Base-by-base conservation (phyloP, 1,284 basidiomycete species). In the Ustilago curta region DNA sequence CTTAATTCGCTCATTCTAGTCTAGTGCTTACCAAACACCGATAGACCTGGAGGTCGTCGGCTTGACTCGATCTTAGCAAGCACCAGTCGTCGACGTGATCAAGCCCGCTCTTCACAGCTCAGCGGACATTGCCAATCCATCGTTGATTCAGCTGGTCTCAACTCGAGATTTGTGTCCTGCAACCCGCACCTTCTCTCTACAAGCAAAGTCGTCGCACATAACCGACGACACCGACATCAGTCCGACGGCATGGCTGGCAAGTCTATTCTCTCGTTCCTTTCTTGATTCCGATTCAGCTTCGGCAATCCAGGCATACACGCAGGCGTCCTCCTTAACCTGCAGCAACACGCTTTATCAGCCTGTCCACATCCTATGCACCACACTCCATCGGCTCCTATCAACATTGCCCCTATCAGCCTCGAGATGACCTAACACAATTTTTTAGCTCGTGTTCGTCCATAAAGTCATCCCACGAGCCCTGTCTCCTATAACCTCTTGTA, bases 371-470 rank as follows among this genome's bases (percentile, higher is more conserved):
- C 14, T 35, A 21, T 31, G 12, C 48, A 23, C 31, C n/a, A 19
- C 21, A 21, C 8, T 6, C 48, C 16, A 32, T 31, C 8, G 19
- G 16, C 35, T 11, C 8, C 48, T n/a, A 9, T 37, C 31, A 21
- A 37, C 23, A 50, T 49, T 31, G 8, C 35, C 48, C 27, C 12
- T 27, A 31, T 11, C 43, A 14, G 0, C 21, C 11, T 55, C 53
- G 53, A 45, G 29, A 57, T 57, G 55, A 39, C 55, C 55, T 57
- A 57, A 31, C 35, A 29, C 32, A 39, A n/a, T 8, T 35, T 2
- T 40, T 7, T 18, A 16, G 12, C 35, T 37, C 14, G 16, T 37
- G 47, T 19, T 19, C 16, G 37, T 49, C 37, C 12, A 7, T 8
- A 8, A 12, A n/a, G 29, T 21, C 31, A 12, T 27, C 23, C 25